These are phyloP conservation scores for Vaccinium darrowii DNA, from an alignment of 148 eudicot species.

Conservation along the genomic window DNA sequence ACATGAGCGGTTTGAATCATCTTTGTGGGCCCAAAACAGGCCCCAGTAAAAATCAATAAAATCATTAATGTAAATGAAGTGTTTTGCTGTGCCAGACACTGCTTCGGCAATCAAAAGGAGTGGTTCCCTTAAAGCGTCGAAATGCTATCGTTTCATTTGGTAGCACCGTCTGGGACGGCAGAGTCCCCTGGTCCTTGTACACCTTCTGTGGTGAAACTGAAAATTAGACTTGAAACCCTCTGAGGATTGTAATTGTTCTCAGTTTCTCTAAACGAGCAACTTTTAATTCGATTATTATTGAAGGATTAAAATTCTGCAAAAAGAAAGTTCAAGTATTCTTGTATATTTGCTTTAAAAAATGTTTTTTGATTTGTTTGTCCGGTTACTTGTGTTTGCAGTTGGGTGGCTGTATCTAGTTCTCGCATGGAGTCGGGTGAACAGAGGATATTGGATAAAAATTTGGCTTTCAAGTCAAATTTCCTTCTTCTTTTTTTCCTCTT, in stretches of 20 bases:
- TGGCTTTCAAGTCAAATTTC: neutral
- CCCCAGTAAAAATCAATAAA: too few species aligned
- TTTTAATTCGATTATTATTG: neutral
- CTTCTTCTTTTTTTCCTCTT: neutral
- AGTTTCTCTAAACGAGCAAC: neutral
- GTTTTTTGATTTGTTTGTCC: slow-evolving; percentile 14
- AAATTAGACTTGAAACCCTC: neutral
- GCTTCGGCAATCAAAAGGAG: too few species aligned
- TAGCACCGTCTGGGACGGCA: too few species aligned
- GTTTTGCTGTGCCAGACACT: too few species aligned
- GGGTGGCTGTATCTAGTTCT: slow-evolving; percentile 75
- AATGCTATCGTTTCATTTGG: too few species aligned
- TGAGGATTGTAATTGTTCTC: neutral
- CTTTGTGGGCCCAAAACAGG: too few species aligned
- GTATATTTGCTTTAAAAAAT: neutral
- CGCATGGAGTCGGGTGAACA: slow-evolving; percentile 8
- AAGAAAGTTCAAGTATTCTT: neutral
- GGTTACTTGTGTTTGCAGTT: slow-evolving; percentile 47
- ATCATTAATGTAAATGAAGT: too few species aligned
- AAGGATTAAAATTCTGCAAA: neutral
- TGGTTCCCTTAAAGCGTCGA: too few species aligned
- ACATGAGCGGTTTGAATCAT: too few species aligned
- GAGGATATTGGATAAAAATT: slow-evolving; percentile 7
- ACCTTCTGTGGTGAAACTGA: neutral
- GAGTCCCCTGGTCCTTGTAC: neutral